Base-by-base conservation (phyloP, 805 yeast genomes). In the Sugiyamaella qingdaonensis region DNA sequence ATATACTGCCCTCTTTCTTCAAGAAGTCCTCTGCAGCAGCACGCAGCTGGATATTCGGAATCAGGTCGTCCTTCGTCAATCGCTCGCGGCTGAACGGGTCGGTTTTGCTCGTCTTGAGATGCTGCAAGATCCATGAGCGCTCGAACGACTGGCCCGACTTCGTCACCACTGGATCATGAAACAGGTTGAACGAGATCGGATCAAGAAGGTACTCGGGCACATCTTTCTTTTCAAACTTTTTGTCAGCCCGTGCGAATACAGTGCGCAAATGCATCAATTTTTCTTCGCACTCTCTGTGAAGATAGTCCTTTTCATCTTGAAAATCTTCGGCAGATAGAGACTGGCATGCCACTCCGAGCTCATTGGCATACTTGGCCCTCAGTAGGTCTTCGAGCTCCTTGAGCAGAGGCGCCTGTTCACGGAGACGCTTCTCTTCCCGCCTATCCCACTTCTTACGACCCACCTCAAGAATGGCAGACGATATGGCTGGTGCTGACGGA, bases 81-180 rank as follows among this genome's bases (percentile, higher is more conserved):
- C 68, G 66, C 52, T 64, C 62, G 52, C 77, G 63, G 1, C 78
- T 70, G 36, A 76, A 59, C 4, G 80, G 80, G 58, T 76, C 80
- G 33, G 61, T 66, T 14, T 64, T 58, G 24, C 66, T 70, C 41
- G 60, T 66, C 51, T 63, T 65, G 52, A 75, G 58, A 61, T 74
- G 75, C 52, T 69, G 68, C 37, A 72, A 54, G 37, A 71, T 58
- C 65, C 70, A 67, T 2, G 75, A 55, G 47, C 69, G 65, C 54
- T 76, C 79, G 53, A 71, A 76, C 0, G 77, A 65, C 21, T 70
- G 70, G 2, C 79, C 79, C 13, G 74, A 65, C 9, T 74, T 74
- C 4, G 75, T 67, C n/a, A 76, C 63, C 4, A 76, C 79, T 0
- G 79, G 79, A 35, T 75, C 78, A 45, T 55, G 44, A 54, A 73